Evolutionary conservation across 495 filamentous ascomycete genomes (phyloP), one percentile per base, ranked within the genome.

Genomic region (Neurospora sublineolata): DNA sequence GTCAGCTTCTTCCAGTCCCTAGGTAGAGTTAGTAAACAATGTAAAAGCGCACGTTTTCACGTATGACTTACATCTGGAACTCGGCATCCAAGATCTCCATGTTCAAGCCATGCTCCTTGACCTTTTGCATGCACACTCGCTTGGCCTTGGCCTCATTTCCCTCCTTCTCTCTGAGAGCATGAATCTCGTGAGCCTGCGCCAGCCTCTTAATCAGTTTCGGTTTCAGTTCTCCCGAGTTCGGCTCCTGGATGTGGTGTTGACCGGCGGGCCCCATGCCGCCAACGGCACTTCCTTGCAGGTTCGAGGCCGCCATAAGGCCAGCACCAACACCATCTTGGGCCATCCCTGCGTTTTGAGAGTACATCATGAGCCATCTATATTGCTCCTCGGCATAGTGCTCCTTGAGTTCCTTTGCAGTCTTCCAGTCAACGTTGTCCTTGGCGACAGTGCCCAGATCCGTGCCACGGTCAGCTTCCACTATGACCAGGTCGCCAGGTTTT

Each of bases 71-170:
- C 95, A 97, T 93, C 77, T 99, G 95, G 79, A 97, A 99, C 80
- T 99, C 95, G n/a, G 95, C 95, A 81, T 99, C 95, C 16, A 99
- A 87, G 72, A 99, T 97, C 77, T 99, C 95, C 95, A 99, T 97
- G 72, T 94, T 92, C 12, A 99, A 86, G 52, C 92, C 90, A 81
- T 98, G 94, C 76, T 98, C 95, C 67, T 88, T 89, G 42, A 97
- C 96, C 79, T 99, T 99, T 76, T 94, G 91, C 83, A 97, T 94
- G 76, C 93, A 97, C 60, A 97, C 90, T 33, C 95, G 89, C 83
- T 97, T 97, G 16, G 95, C 95, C 77, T 98, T 99, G 40, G 96
- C 96, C 80, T 99, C 95, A 72, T 94, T 94, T 37, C 94, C 95
- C 82, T 99, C 95, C 79, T 99, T 99, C 69, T 98, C 95, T 69